A percentile compares a stretch with the other conserved stretches of the same genome.
Evolutionary conservation across 164 flowering plant genomes (phyloP).

Genomic region (Santalum album): DNA sequence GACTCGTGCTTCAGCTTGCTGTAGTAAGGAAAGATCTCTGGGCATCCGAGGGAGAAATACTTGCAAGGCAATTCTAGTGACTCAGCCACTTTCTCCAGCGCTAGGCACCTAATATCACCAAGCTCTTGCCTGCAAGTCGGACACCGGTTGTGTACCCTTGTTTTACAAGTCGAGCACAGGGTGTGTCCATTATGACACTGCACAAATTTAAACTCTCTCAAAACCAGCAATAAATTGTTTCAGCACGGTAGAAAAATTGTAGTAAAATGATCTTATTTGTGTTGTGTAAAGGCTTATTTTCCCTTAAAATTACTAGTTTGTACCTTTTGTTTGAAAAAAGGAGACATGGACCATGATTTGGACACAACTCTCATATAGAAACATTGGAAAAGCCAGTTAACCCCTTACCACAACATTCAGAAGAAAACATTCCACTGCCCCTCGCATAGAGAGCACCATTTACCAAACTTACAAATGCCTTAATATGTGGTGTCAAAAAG

Average conservation of each 20-base stretch:
- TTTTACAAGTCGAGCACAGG: constrained; percentile 54
- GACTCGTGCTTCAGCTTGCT: constrained; percentile 53
- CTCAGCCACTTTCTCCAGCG: constrained; percentile 57
- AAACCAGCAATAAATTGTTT: not conserved
- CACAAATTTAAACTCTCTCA: constrained; percentile 3
- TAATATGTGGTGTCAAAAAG: too few species aligned
- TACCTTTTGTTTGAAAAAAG: too few species aligned
- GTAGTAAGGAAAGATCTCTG: constrained; percentile 55
- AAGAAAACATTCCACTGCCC: too few species aligned
- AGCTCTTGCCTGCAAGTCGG: constrained; percentile 62
- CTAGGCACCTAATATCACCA: constrained; percentile 56
- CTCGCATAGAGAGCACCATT: too few species aligned
- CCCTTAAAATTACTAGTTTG: too few species aligned
- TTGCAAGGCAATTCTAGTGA: constrained; percentile 61
- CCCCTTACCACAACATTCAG: too few species aligned
- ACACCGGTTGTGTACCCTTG: constrained; percentile 47
- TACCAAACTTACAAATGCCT: too few species aligned
- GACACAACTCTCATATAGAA: not conserved
- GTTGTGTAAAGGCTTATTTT: too few species aligned
- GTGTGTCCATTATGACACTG: constrained; percentile 70
- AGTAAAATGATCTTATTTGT: too few species aligned
- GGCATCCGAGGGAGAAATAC: constrained; percentile 43
- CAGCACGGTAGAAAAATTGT: too few species aligned
- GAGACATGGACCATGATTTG: too few species aligned
- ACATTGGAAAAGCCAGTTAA: not conserved